Base-by-base conservation (phyloP, 2,329 filamentous ascomycete genomes). In the Penicillium psychrosexuale region DNA sequence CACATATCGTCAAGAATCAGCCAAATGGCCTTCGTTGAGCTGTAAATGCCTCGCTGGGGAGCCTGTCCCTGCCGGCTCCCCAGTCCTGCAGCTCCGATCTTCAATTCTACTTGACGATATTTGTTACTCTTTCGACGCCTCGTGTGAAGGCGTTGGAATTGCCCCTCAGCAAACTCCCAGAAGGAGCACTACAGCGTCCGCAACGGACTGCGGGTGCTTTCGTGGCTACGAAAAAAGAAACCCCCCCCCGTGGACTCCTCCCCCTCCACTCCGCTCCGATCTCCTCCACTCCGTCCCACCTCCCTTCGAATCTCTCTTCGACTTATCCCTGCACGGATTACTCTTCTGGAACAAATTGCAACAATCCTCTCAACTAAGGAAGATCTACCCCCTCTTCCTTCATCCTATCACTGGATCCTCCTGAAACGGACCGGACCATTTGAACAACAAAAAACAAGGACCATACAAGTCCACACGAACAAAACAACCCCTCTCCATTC, bases 1-100 rank as follows among this genome's bases (percentile, higher is more conserved):
- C 11, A 70, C 80, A 84, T 86, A 87, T 86, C 81, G 86, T 89
- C 87, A 85, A 88, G 80, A 81, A 81, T 79, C 56, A 59, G 86
- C 84, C 84, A 60, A 81, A 78, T 78, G 86, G 85, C 87, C 82
- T 80, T 88, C 87, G 87, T 85, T 89, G 87, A 88, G 88, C 89
- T 93, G 88, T 95, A 91, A 92, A 90, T 84, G 78, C 83, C 85
- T 76, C 86, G 87, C 88, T 91, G 85, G 86, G 86, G 85, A 84
- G 80, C 79, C 75, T 77, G 75, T 72, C 72, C 76, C 77, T 49
- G 36, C 47, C 69, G 81, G 83, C 84, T 83, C 83, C 83, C 86
- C 84, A 91, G 89, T 90, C 88, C 87, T 85, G 85, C 88, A 91
- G 89, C 87, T 88, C 87, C 85, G 87, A 91, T 81, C 77, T 77